These are phyloP conservation scores for Gossypium davidsonii DNA, from an alignment of 441 rosid genomes.

Conservation along the genomic window DNA sequence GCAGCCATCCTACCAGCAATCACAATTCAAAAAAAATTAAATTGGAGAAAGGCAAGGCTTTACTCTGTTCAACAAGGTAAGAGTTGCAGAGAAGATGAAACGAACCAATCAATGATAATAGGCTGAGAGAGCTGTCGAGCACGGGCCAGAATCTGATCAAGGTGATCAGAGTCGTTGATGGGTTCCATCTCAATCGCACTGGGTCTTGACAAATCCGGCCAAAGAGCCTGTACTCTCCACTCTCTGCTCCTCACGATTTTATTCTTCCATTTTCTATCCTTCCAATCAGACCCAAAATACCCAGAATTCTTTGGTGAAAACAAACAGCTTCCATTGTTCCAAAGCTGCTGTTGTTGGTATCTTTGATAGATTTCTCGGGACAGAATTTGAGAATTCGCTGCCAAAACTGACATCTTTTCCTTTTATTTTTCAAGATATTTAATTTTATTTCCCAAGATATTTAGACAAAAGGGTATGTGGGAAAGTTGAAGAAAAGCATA, in stretches of 20 bases:
- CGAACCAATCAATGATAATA: slow-evolving; percentile 71
- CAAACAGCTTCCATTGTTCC: slow-evolving; percentile 29
- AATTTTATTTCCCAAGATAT: slow-evolving; percentile 3
- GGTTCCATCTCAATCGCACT: slow-evolving; percentile 59
- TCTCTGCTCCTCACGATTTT: slow-evolving; percentile 34
- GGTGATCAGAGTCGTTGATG: slow-evolving; percentile 55
- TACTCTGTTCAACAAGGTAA: not conserved
- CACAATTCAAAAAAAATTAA: not conserved
- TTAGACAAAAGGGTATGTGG: not conserved
- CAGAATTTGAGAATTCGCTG: slow-evolving; percentile 45
- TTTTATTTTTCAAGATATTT: not conserved
- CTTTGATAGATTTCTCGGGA: slow-evolving; percentile 31
- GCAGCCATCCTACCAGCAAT: slow-evolving; percentile 66
- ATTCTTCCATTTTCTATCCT: slow-evolving; percentile 23
- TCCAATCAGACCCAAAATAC: slow-evolving; percentile 23
- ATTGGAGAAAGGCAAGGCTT: not conserved
- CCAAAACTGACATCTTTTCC: slow-evolving; percentile 41
- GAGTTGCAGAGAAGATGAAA: slow-evolving; percentile 11
- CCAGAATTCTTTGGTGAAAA: slow-evolving; percentile 32
- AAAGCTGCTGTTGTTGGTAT: slow-evolving; percentile 34
- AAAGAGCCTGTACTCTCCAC: slow-evolving; percentile 36
- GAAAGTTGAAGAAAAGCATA: not conserved
- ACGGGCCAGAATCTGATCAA: slow-evolving; percentile 50
- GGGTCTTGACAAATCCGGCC: slow-evolving; percentile 58
- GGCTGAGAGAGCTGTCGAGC: slow-evolving; percentile 60